A percentile compares a stretch with the other conserved stretches of the same genome.
Conservation (phyloP, 495 filamentous ascomycete species). For the Penicillium coffeae region DNA sequence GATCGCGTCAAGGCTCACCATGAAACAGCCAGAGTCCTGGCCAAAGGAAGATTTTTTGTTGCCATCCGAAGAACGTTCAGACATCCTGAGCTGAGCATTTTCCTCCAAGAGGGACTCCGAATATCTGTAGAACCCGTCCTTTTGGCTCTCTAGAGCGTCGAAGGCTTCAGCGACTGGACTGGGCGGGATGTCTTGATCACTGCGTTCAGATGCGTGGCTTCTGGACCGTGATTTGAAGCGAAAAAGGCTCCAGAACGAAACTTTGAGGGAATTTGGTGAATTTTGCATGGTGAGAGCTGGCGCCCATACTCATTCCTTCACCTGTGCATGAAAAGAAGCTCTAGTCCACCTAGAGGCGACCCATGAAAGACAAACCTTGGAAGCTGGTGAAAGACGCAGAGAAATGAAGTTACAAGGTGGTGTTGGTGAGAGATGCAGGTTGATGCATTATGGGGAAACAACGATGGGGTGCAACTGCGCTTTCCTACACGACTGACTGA, state of each 20-base stretch:
- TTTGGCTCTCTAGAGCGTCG: conserved; percentile 7
- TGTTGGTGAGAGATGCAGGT: no score
- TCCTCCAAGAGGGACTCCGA: conserved; percentile 3
- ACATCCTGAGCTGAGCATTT: background rate
- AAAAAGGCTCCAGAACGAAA: background rate
- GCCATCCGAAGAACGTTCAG: background rate
- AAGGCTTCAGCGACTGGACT: background rate
- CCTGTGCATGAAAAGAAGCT: background rate
- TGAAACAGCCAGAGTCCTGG: background rate
- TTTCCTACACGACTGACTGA: no score
- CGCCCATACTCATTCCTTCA: background rate
- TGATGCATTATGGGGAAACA: no score
- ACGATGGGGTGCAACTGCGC: no score
- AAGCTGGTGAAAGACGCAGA: no score
- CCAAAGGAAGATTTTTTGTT: background rate
- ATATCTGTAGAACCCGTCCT: conserved; percentile 24
- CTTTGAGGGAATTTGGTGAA: background rate
- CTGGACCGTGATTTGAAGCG: background rate
- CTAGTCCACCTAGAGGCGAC: no score
- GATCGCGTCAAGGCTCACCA: background rate
- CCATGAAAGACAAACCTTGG: no score
- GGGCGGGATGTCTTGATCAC: background rate
- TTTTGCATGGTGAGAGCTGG: background rate
- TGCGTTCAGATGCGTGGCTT: background rate
- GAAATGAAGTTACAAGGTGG: no score